phyloP scores from a whole-genome alignment of 345 rosid genomes.

The Lepidium africanum region DNA sequence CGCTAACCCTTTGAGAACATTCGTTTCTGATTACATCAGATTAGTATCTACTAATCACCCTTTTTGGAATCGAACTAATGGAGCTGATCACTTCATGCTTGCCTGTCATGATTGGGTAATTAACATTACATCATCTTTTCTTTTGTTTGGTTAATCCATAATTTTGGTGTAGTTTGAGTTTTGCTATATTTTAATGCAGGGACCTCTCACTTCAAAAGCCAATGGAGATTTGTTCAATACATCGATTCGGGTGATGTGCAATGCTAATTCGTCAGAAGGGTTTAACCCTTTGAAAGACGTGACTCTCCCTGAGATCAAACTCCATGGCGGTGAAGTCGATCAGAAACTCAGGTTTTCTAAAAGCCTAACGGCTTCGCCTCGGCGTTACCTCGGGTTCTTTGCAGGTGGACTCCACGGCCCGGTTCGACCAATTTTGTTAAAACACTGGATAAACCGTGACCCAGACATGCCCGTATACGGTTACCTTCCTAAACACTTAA shows the following conservation, averaged over 20 bases:
- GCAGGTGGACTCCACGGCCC: constrained; percentile 84
- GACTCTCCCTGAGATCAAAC: constrained; percentile 68
- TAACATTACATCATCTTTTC: background rate
- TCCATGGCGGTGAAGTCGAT: constrained; percentile 41
- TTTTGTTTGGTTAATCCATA: background rate
- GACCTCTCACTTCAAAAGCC: constrained; percentile 60
- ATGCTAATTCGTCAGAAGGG: constrained; percentile 91
- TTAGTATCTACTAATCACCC: constrained; percentile 57
- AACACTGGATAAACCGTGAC: constrained; percentile 67
- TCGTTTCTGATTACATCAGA: constrained; percentile 61
- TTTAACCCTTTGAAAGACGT: constrained; percentile 72
- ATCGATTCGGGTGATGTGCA: constrained; percentile 81
- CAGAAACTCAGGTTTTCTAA: constrained; percentile 44
- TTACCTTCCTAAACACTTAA: constrained; percentile 59
- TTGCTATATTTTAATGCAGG: constrained; percentile 36
- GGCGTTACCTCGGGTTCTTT: constrained; percentile 67
- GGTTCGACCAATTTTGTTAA: constrained; percentile 52
- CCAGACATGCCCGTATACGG: constrained; percentile 47
- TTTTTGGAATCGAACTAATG: constrained; percentile 67
- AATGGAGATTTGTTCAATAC: constrained; percentile 40
- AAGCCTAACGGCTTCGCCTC: constrained; percentile 13
- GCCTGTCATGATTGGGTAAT: constrained; percentile 86
- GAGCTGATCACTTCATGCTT: constrained; percentile 90
- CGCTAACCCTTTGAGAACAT: constrained; percentile 39
- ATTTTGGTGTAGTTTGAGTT: background rate